Conservation (phyloP, 1,284 basidiomycete genomes). For the Malassezia caprae region DNA sequence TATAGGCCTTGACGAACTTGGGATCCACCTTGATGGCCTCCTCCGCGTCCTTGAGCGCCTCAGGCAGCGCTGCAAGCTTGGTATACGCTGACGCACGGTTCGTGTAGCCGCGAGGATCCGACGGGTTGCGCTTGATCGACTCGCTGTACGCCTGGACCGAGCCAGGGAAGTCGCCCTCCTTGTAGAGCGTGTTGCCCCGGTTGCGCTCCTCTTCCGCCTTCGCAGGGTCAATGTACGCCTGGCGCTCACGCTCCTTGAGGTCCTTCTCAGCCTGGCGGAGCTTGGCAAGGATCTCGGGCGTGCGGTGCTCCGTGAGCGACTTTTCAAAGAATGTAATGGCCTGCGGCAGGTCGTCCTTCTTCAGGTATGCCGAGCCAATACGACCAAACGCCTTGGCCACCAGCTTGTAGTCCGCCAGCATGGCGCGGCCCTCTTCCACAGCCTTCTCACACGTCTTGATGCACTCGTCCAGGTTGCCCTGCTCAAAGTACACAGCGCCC, state of each 20-base stretch:
- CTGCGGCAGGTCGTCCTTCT: constrained; percentile 64
- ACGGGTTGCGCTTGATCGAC: constrained; percentile 87
- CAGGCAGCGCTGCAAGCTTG: constrained; percentile 83
- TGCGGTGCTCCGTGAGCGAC: constrained; percentile 90
- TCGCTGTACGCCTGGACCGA: constrained; percentile 89
- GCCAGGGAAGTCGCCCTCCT: constrained; percentile 57
- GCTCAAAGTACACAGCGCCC: constrained; percentile 81
- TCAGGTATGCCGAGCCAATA: constrained; percentile 72
- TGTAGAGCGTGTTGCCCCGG: constrained; percentile 85
- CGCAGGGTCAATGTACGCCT: constrained; percentile 80
- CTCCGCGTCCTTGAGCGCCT: constrained; percentile 90
- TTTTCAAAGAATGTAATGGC: constrained; percentile 54
- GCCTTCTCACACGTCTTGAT: constrained; percentile 90
- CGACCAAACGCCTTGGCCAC: constrained; percentile 71
- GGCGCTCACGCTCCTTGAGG: constrained; percentile 65
- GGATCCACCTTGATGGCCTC: constrained; percentile 86
- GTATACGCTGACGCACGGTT: constrained; percentile 95
- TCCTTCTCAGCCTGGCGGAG: constrained; percentile 63
- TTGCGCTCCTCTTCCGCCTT: constrained; percentile 75
- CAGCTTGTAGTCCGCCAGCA: constrained; percentile 56
- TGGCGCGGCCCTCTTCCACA: constrained; percentile 74
- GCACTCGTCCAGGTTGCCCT: constrained; percentile 77
- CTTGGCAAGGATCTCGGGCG: constrained; percentile 82
- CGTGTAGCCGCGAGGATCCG: constrained; percentile 84
- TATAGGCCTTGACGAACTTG: constrained; percentile 68